Conservation (phyloP, 1,284 basidiomycete genomes). For the Sporisorium scitamineum region DNA sequence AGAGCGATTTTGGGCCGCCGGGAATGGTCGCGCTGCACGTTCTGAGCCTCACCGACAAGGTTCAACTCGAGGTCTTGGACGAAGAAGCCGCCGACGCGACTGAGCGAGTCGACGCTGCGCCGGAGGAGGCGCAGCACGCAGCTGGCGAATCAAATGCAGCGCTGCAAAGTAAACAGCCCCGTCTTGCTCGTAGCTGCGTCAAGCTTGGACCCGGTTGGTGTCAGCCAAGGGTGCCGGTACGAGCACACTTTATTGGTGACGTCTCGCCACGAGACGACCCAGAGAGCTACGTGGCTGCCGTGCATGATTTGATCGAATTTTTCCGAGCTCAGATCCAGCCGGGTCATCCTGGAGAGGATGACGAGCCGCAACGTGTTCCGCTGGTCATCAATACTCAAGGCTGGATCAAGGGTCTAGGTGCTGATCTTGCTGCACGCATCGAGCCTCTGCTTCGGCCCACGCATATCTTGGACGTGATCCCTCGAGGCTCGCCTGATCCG, state of each 20-base stretch:
- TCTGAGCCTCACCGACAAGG: constrained; percentile 66
- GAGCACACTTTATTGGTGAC: constrained; percentile 86
- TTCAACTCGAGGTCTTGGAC: background rate
- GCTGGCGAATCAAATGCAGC: background rate
- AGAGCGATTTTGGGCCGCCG: constrained; percentile 90
- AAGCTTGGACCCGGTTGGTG: constrained; percentile 61
- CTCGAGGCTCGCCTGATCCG: constrained; percentile 15
- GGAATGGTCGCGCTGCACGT: constrained; percentile 86
- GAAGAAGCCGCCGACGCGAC: background rate
- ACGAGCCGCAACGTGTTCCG: constrained; percentile 71
- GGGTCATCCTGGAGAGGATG: constrained; percentile 7
- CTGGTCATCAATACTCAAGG: constrained; percentile 96
- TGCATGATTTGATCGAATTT: constrained; percentile 78
- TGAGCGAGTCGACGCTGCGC: background rate
- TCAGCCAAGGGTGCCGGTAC: constrained; percentile 75
- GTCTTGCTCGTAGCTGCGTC: constrained; percentile 11
- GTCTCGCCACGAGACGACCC: constrained; percentile 83
- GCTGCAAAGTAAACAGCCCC: background rate
- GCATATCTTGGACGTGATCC: constrained; percentile 74
- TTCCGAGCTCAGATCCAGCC: constrained; percentile 69
- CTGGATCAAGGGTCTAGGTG: constrained; percentile 93
- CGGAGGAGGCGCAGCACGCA: background rate
- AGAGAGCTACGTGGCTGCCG: constrained; percentile 80
- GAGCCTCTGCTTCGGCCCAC: constrained; percentile 78
- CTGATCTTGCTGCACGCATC: constrained; percentile 80